Evolutionary conservation across 441 rosid species (phyloP).

Genomic region (Metrosideros polymorpha): DNA sequence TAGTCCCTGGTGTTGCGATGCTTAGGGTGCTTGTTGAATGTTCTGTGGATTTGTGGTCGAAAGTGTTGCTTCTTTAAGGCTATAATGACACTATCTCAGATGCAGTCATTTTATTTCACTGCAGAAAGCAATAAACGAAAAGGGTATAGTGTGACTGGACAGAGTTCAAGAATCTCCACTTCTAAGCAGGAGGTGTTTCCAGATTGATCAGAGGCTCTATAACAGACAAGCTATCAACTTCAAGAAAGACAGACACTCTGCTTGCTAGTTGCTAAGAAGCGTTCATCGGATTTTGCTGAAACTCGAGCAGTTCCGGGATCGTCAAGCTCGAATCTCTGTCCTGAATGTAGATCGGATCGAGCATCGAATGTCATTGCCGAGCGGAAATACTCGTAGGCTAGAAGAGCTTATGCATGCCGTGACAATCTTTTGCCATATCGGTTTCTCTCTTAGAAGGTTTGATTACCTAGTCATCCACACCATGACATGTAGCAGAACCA

Average conservation of each 20-base stretch:
- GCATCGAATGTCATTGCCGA: neutral
- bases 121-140: neutral
- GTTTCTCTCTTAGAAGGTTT: neutral
- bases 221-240: neutral
- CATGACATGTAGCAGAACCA: no score
- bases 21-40: neutral
- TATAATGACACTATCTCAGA: neutral
- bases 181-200: neutral
- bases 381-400: neutral
- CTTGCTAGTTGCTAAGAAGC: neutral
- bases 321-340: fast-evolving
- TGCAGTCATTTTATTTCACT: neutral
- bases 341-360: neutral
- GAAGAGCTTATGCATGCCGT: neutral
- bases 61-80: neutral
- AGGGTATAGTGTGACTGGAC: neutral
- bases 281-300: neutral
- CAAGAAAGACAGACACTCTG: neutral
- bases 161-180: neutral
- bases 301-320: fast-evolving
- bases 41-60: fast-evolving
- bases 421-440: neutral
- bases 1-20: neutral
- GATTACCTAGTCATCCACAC: no score
- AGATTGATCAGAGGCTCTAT: neutral